A percentile compares a stretch with the other conserved stretches of the same genome.
These are phyloP conservation scores for Talaromyces sp. DNA, from an alignment of 2,329 filamentous ascomycete species.

Conservation along the genomic window DNA sequence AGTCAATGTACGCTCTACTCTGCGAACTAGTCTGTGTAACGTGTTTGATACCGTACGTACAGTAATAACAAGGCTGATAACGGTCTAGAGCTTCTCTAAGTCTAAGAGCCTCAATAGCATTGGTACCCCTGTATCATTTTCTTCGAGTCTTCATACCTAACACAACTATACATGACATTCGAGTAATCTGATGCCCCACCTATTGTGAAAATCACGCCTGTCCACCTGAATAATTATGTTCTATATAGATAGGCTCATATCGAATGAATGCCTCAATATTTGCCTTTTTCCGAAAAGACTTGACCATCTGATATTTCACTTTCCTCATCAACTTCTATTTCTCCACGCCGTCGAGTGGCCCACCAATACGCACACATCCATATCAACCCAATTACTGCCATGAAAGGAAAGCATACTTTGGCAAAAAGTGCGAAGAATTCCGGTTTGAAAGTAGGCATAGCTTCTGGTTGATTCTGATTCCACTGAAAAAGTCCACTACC, in stretches of 20 bases:
- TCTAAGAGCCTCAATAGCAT: not conserved
- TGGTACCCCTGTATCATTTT: not conserved
- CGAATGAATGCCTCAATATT: not conserved
- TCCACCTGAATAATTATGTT: not conserved
- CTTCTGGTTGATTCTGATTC: conserved; percentile 4
- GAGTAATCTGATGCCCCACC: not conserved
- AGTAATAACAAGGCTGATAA: not conserved
- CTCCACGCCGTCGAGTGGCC: not conserved
- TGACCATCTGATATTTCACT: not conserved
- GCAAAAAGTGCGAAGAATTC: conserved; percentile 12
- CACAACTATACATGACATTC: not conserved
- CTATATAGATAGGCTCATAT: not conserved
- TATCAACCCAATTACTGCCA: conserved; percentile 1
- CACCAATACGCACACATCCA: conserved; percentile 7
- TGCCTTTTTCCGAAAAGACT: not conserved
- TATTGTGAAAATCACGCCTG: not conserved
- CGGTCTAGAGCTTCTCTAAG: not conserved
- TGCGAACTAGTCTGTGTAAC: not conserved
- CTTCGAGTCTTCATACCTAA: not conserved
- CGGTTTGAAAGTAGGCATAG: conserved; percentile 6
- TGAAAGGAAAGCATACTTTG: conserved; percentile 10
- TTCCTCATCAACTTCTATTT: not conserved
- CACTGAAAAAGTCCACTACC: conserved; percentile 11
- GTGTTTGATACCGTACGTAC: not conserved
- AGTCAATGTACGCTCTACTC: not conserved